Percentiles rank a stretch among this genome's conserved stretches.
Conservation (phyloP, 2,329 filamentous ascomycete species). For the Neodidymelliopsis sp. region DNA sequence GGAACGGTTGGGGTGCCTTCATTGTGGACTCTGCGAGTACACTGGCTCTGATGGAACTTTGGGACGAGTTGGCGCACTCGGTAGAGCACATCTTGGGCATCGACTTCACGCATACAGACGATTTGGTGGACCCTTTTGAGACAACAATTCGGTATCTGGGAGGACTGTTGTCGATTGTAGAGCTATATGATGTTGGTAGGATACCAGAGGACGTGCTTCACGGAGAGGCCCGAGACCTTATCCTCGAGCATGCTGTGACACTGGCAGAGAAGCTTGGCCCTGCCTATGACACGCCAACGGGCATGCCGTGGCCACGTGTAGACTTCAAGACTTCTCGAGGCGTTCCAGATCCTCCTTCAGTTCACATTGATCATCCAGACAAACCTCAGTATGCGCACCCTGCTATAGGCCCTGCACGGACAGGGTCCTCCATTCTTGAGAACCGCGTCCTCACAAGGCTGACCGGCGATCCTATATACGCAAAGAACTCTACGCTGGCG, state of each 20-base stretch:
- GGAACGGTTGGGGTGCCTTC: conserved; percentile 54
- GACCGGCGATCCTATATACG: conserved; percentile 52
- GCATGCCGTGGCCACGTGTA: conserved; percentile 56
- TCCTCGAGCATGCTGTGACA: conserved; percentile 49
- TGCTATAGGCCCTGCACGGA: conserved; percentile 51
- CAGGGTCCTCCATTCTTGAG: conserved; percentile 56
- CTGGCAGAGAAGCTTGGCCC: conserved; percentile 50
- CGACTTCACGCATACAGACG: conserved; percentile 46
- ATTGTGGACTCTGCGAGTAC: conserved; percentile 53
- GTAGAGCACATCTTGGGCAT: conserved; percentile 50
- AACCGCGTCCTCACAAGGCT: conserved; percentile 52
- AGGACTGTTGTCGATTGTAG: conserved; percentile 49
- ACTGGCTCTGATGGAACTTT: conserved; percentile 52
- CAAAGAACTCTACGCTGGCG: conserved; percentile 51
- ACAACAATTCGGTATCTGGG: conserved; percentile 54
- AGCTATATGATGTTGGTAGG: conserved; percentile 52
- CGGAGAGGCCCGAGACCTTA: conserved; percentile 38
- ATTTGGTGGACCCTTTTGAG: conserved; percentile 52
- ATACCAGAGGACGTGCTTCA: conserved; percentile 45
- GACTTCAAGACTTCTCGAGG: conserved; percentile 50
- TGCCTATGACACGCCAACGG: conserved; percentile 51
- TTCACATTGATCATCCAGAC: conserved; percentile 38
- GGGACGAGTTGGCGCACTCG: conserved; percentile 51
- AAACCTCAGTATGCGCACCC: conserved; percentile 46
- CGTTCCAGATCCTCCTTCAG: conserved; percentile 38